Base-by-base conservation (phyloP, 768 basidiomycete genomes). In the Guyanaporus albipodus region DNA sequence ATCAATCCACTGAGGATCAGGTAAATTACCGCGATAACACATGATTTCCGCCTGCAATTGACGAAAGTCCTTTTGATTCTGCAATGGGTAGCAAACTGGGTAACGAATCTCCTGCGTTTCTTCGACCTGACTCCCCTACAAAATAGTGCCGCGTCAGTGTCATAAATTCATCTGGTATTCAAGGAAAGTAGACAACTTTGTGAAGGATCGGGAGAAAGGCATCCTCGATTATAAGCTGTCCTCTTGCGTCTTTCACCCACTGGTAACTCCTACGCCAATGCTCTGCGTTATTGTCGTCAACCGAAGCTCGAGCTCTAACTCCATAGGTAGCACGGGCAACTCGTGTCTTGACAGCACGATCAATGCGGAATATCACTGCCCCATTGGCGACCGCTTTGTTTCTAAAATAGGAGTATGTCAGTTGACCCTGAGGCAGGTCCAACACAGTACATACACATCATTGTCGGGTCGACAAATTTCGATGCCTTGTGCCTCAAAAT, bases 341-440 rank as follows among this genome's bases (percentile, higher is more conserved):
- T 12, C 48, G 49, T 18, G 32, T 24, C 9, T 9, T 44, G 23
- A 53, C 44, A 4, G 17, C 31, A 5, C 11, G 38, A 27, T 53
- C 37, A 3, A 54, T 7, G 17, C 38, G 28, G 18, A 28, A 53
- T 9, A 53, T 11, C 3, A 54, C 29, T 0, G 42, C 53, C 5
- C 51, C 53, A 12, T 48, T 38, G 6, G 52, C 32, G n/a, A 53
- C 53, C 2, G 51, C 36, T 24, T 49, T 45, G 27, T 49, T 47
- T 36, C 55, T 56, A n/a, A n/a, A n/a, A n/a, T n/a, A n/a, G 21
- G 17, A 19, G 11, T 2, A 11, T 0, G 8, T 50, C 2, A 52
- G 32, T 8, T 15, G 7, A 35, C 32, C 2, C 11, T 15, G n/a
- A 0, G 12, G 4, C 14, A 26, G 1, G 14, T 7, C 7, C 1